phyloP scores from a whole-genome alignment of 768 basidiomycete genomes.

The Russula foetens region DNA sequence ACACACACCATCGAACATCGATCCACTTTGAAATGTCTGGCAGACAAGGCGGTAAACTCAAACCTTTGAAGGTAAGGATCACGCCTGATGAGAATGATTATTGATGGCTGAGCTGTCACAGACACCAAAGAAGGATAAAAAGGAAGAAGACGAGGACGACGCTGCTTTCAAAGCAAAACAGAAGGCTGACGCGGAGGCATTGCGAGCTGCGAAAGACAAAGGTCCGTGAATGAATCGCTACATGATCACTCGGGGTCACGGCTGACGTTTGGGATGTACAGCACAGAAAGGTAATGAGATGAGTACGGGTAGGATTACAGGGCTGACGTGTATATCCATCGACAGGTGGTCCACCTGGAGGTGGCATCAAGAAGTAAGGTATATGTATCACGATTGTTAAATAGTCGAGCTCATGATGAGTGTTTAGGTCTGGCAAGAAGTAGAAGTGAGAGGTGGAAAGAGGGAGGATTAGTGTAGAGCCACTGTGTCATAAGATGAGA shows the following conservation, averaged over 20 bases:
- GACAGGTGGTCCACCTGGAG: slow-evolving; percentile 59
- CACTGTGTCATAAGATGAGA: not conserved
- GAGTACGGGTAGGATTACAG: not conserved
- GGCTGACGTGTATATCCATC: slow-evolving; percentile 7
- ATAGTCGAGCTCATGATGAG: not conserved
- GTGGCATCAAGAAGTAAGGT: slow-evolving; percentile 82
- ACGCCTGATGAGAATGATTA: not conserved
- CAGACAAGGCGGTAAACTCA: slow-evolving; percentile 79
- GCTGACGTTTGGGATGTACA: slow-evolving; percentile 22
- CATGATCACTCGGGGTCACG: not conserved
- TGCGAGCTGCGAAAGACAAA: slow-evolving; percentile 66
- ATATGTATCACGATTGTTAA: not conserved
- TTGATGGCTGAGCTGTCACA: slow-evolving; percentile 24
- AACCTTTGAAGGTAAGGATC: slow-evolving; percentile 70
- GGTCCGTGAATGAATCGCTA: slow-evolving; percentile 36
- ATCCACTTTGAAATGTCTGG: slow-evolving; percentile 37
- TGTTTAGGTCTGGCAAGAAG: slow-evolving; percentile 61
- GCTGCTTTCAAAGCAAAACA: slow-evolving; percentile 66
- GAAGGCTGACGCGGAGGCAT: slow-evolving; percentile 64
- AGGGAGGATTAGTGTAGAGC: no score
- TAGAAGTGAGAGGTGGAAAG: slow-evolving; percentile 26
- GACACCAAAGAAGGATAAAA: slow-evolving; percentile 80
- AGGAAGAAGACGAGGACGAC: slow-evolving; percentile 63
- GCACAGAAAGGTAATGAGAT: slow-evolving; percentile 43
- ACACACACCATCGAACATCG: not conserved